Evolutionary conservation across 108 stramenopile genomes (phyloP), one percentile per base, ranked within the genome.

Genomic region (Bacterosira constricta): DNA sequence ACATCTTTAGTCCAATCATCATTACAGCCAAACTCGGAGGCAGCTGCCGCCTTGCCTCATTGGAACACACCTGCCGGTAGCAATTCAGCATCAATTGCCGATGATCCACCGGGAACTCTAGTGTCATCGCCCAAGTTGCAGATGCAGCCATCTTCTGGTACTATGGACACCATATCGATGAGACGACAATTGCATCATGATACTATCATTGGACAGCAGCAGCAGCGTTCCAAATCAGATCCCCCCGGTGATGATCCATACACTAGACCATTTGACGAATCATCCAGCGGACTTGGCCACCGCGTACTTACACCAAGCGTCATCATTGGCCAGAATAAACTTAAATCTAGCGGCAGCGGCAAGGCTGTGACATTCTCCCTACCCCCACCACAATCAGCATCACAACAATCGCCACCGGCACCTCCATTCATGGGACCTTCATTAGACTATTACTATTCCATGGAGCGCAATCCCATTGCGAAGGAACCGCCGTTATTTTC

Each of bases 321-420:
- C 46, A 18, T 17, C 17, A 47, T 23, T 18, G 46, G 17, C 23
- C 46, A 47, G 6, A 6, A 12, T 5, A 45, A 45, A 45, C 44
- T 18, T 10, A 31, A 36, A 17, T 36, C 23, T 23, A 10, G 49
- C 23, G 15, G 65, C n/a, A 31, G 18, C 9, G 35, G 58, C 49
- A 75, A 75, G 51, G 55, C 66, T 17, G 74, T 75, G 15, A 59
- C 66, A 6, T 75, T 75, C 18, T 62, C 42, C 39, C 59, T 75
- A 3, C 72, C 72, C 27, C 66, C 74, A 25, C 60, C 66, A 23
- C 20, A 47, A 23, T 23, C 12, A 18, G 6, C 46, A 18, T 47
- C 46, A 47, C 46, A 6, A 47, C 11, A 47, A 12, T 53, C 59
- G 26, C 27, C 66, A 15, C 66, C 74, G 7, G 74, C 74, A 41